Evolutionary conservation across 106 monocot species (phyloP).

Genomic region (Dendrobium nobile): DNA sequence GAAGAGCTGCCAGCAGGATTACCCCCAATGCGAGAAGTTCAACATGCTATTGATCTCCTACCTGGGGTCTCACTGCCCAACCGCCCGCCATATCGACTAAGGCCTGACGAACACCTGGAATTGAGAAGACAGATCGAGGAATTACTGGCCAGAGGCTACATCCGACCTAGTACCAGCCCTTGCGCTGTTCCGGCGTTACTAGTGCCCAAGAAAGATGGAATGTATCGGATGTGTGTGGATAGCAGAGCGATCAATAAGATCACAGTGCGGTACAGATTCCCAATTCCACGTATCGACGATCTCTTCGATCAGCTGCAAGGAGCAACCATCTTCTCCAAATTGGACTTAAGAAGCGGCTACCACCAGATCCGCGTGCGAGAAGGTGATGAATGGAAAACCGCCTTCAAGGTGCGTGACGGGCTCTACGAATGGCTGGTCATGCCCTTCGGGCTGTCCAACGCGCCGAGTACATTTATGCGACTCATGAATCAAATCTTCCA

Average conservation of each 20-base stretch:
- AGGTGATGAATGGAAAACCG: background rate
- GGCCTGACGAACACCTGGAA: no score
- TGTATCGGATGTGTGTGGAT: background rate
- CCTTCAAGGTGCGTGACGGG: background rate
- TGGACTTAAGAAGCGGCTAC: no score
- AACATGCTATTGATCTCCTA: no score
- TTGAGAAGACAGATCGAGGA: no score
- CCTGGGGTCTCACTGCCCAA: no score
- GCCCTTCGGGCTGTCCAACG: background rate
- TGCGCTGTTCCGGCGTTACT: background rate
- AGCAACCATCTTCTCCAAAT: background rate
- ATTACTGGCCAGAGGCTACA: no score
- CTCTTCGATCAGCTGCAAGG: background rate
- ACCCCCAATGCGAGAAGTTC: no score
- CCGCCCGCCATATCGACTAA: no score
- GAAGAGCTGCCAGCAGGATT: no score
- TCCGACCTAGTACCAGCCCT: background rate
- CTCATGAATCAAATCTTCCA: background rate
- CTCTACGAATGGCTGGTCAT: constrained; percentile 4
- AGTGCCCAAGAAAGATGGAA: background rate
- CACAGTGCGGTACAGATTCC: background rate
- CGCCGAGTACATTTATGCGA: background rate
- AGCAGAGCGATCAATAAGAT: background rate
- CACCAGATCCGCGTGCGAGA: background rate
- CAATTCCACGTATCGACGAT: background rate